Base-by-base conservation (phyloP, 208 protist species). In the Trypanosoma scelopori region DNA sequence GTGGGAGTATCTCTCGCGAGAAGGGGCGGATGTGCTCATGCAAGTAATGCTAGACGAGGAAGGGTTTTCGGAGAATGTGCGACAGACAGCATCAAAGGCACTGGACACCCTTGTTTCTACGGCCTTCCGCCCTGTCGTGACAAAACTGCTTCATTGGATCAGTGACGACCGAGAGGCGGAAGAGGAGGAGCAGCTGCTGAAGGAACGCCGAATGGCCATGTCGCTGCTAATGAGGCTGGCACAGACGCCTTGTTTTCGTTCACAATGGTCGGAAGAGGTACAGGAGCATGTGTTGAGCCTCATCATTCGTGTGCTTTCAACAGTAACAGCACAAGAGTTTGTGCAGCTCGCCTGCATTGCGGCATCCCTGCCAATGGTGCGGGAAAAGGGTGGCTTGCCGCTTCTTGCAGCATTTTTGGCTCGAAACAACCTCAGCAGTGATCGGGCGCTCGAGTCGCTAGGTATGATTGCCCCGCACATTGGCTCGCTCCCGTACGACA, bases 111-210 rank as follows among this genome's bases (percentile, higher is more conserved):
- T 96, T n/a, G 84, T 82, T 2, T 62, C 52, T 47, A 87, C 69
- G 48, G 85, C 85, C 49, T 91, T 96, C 52, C 77, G 79, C 47
- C 76, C 79, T 12, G 84, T 93, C 30, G 74, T 91, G 25, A 86
- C 81, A 47, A 96, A 96, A 78, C 76, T 96, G 39, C 55, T 96
- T 16, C 88, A 93, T 73, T 96, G 85, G 88, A 63, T 96, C 20
- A 92, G 84, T 50, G 82, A 93, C 39, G 83, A 91, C 55, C 87
- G 87, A 47, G 91, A 94, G 71, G 76, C 80, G 9, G 91, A 96
- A 53, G 85, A 89, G 1, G 85, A 83, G 55, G 82, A 78, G 61
- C 85, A 94, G 65, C 52, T 96, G 42, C 53, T 50, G 35, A 85
- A 89, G 76, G 91, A 96, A 76, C 85, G 91, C 22, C 84, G 79